A percentile compares a stretch with the other conserved stretches of the same genome.
phyloP scores from a whole-genome alignment of 208 protist genomes.

The Acanthamoeba sp. region DNA sequence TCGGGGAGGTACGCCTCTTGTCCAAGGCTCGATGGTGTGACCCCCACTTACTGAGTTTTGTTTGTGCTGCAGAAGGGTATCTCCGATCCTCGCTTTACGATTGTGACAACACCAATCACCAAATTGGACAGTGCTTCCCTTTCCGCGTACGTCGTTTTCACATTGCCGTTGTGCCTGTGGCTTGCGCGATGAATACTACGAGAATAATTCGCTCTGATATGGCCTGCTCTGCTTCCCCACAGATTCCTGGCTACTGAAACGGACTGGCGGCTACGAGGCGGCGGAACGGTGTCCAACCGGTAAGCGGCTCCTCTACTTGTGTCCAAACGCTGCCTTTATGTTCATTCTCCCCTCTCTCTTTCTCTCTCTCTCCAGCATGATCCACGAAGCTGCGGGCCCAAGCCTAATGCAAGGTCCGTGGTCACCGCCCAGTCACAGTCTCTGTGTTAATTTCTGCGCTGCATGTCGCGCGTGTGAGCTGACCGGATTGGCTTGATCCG shows the following conservation, averaged over 20 bases:
- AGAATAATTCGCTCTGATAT: too few relatives aligned
- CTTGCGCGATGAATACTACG: too few relatives aligned
- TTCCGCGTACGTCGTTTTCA: background rate
- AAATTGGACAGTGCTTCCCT: background rate
- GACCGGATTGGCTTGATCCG: too few relatives aligned
- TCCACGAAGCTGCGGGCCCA: background rate
- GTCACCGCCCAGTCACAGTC: too few relatives aligned
- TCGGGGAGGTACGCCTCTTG: background rate
- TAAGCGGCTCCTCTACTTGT: background rate
- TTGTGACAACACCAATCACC: background rate
- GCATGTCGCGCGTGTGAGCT: too few relatives aligned
- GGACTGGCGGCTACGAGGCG: background rate
- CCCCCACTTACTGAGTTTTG: too few relatives aligned
- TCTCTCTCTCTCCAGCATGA: background rate
- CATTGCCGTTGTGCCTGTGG: background rate
- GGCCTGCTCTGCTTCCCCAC: background rate
- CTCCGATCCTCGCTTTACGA: background rate
- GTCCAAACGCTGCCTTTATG: too few relatives aligned
- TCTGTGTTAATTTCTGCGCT: too few relatives aligned
- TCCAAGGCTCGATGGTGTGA: background rate
- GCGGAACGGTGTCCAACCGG: background rate
- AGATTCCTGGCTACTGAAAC: background rate
- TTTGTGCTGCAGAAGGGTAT: background rate
- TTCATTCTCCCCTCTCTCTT: too few relatives aligned
- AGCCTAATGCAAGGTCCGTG: background rate